Evolutionary conservation across 495 filamentous ascomycete genomes (phyloP), one percentile per base, ranked within the genome.

Genomic region (Gamarada debralockiae): DNA sequence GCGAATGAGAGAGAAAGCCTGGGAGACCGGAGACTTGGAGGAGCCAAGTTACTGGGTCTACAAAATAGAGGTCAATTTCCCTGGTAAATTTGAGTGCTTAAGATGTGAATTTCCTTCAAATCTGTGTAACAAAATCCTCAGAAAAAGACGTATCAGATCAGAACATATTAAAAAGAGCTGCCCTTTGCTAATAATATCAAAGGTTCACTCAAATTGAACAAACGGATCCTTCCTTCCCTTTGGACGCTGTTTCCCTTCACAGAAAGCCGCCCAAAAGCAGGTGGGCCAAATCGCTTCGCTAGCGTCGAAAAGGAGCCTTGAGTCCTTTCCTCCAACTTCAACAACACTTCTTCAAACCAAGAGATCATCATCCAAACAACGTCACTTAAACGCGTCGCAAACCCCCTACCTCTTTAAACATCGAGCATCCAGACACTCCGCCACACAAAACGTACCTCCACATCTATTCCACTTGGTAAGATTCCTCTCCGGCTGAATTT

Each of bases 391-490:
- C 24, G 6, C 44, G 44, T 18, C 41, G 41, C 41, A 44, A 3
- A 44, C 27, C 12, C n/a, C 37, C 9, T n/a, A 1, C 25, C 24
- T 18, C n/a, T 33, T 23, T 47, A 13, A 15, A 33, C 7, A 3
- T 39, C 18, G 33, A 39, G 20, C 47, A 22, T 33, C 22, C 24
- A 29, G n/a, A 24, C 23, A 22, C n/a, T 24, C 39, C 7, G n/a
- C 18, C 8, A 24, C 40, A 38, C 27, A 17, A 25, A 10, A 22
- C 22, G 8, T 20, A 13, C 25, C 20, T 23, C 25, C 31, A 23
- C 8, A 42, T 43, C 50, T n/a, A 38, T 52, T 29, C 45, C 42
- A 12, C 25, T 21, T 38, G 56, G 56, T 59, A 36, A 62, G 60
- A 50, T 10, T 43, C 37, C n/a, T 40, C 14, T 34, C 45, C 34